These are phyloP conservation scores for Plantago elongata DNA, from an alignment of 257 asterid species.

Conservation along the genomic window DNA sequence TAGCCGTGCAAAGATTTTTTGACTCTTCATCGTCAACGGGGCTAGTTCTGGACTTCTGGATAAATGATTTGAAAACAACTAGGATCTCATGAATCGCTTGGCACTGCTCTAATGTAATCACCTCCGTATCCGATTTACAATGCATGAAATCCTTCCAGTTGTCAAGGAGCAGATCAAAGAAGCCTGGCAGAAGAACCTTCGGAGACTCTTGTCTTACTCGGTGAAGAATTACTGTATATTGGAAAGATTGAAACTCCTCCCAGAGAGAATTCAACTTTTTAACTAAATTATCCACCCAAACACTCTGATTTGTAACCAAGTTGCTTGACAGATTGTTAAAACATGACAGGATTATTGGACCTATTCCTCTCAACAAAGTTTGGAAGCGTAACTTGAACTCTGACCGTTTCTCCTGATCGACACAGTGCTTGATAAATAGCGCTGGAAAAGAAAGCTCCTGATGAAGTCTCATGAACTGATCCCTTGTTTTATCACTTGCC, in stretches of 20 bases:
- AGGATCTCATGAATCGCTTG: background rate
- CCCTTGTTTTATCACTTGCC: background rate
- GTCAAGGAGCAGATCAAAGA: background rate
- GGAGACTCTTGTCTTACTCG: background rate
- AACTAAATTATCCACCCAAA: background rate
- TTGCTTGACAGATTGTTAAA: background rate
- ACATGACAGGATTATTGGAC: background rate
- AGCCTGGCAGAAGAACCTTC: background rate
- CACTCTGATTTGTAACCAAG: background rate
- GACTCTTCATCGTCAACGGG: background rate
- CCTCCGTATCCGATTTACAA: background rate
- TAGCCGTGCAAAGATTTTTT: too few species aligned
- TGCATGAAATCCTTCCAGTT: conserved; percentile 1
- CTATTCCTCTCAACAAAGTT: background rate
- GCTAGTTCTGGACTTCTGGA: background rate
- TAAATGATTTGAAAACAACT: background rate
- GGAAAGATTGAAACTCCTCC: background rate
- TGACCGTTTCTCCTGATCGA: background rate
- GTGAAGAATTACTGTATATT: background rate
- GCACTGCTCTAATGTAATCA: background rate
- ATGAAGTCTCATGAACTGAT: background rate
- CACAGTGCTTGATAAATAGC: background rate
- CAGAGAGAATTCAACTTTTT: background rate
- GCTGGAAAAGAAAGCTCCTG: background rate
- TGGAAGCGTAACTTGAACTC: background rate